phyloP scores from a whole-genome alignment of 1,284 basidiomycete genomes.

The Malassezia caprae region DNA sequence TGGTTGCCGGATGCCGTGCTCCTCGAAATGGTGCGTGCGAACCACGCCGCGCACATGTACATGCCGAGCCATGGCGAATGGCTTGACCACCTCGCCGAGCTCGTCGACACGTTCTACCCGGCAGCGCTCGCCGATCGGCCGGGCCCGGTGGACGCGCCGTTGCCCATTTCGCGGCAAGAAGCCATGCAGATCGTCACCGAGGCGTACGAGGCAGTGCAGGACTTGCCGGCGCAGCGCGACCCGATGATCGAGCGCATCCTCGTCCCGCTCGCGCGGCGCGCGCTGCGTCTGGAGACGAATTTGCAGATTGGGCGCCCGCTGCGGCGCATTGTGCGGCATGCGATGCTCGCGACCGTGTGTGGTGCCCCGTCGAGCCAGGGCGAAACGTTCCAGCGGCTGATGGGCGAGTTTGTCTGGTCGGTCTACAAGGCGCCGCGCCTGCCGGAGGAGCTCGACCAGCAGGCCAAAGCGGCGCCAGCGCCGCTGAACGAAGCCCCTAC shows the following conservation, averaged over 20 bases:
- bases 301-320: slow-evolving; percentile 23
- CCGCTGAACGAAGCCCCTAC: slow-evolving; percentile 9
- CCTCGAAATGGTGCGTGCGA: slow-evolving; percentile 34
- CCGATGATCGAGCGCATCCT: slow-evolving; percentile 33
- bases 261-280: slow-evolving; percentile 32
- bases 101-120: slow-evolving; percentile 36
- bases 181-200: slow-evolving; percentile 33
- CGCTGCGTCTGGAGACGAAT: slow-evolving; percentile 27
- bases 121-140: slow-evolving; percentile 16
- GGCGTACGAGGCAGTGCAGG: slow-evolving; percentile 39
- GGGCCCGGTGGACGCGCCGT: not conserved
- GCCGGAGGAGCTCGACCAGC: not conserved
- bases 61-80: slow-evolving; percentile 38
- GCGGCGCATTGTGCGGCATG: slow-evolving; percentile 34
- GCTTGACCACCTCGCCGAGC: slow-evolving; percentile 34
- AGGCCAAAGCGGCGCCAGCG: not conserved
- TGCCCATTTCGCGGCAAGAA: slow-evolving; percentile 23
- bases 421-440: slow-evolving; percentile 3
- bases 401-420: slow-evolving; percentile 20
- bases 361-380: slow-evolving; percentile 1
- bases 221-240: slow-evolving; percentile 31
- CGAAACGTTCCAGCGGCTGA: not conserved
- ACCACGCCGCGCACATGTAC: slow-evolving; percentile 35
- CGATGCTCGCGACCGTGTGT: slow-evolving; percentile 20
- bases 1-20: slow-evolving; percentile 34